These are phyloP conservation scores for Aspergillus pseudotamarii DNA, from an alignment of 2,329 filamentous ascomycete species.

Conservation along the genomic window DNA sequence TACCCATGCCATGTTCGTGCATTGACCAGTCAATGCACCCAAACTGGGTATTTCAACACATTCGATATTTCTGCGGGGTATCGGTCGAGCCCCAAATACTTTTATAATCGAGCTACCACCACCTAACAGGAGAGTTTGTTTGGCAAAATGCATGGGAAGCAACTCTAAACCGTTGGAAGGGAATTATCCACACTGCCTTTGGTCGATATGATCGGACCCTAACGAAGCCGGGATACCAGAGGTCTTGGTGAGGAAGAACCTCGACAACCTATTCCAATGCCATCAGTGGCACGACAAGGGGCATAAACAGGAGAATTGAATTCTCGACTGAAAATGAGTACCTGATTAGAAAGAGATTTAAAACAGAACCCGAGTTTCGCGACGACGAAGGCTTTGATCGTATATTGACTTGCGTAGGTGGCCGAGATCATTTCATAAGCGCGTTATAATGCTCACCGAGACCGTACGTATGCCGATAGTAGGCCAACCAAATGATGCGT, in stretches of 20 bases:
- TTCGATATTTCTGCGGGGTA: neutral
- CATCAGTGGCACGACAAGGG: neutral
- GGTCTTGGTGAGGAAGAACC: neutral
- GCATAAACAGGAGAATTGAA: neutral
- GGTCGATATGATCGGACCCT: neutral
- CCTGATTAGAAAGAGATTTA: neutral
- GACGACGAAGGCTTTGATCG: neutral
- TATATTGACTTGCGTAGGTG: slow-evolving; percentile 16
- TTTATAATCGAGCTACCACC: neutral
- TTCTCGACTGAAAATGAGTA: neutral
- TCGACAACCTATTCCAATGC: neutral
- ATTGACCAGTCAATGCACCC: neutral
- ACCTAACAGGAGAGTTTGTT: neutral
- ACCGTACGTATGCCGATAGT: slow-evolving; percentile 92
- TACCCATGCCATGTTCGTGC: slow-evolving; percentile 25
- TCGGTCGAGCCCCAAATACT: neutral
- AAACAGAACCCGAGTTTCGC: neutral
- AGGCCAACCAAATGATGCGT: slow-evolving; percentile 83
- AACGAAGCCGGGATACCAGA: neutral
- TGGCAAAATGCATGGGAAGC: neutral
- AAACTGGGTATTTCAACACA: neutral
- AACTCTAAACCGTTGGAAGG: too few relatives aligned
- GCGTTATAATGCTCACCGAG: slow-evolving; percentile 98
- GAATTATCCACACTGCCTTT: neutral
- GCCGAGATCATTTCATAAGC: slow-evolving; percentile 55